Conservation (phyloP, 2,329 filamentous ascomycete species). For the Colletotrichum godetiae region DNA sequence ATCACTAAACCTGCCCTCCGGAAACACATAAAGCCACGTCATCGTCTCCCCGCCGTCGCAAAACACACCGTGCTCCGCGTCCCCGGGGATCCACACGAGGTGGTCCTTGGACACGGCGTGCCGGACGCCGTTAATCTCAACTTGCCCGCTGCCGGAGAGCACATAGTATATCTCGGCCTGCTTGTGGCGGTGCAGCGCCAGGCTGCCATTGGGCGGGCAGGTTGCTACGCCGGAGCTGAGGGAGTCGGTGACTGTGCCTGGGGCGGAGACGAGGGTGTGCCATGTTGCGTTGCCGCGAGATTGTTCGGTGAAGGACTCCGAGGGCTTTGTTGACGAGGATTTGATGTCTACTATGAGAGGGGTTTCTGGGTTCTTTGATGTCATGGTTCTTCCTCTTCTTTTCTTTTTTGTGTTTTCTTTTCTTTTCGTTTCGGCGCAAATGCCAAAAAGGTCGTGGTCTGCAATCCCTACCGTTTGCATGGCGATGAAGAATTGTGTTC, state of each 20-base stretch:
- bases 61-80: not conserved
- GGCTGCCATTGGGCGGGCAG: constrained; percentile 38
- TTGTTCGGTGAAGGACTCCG: not conserved
- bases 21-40: not conserved
- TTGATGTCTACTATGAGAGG: not conserved
- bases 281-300: not conserved
- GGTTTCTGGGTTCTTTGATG: not conserved
- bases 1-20: not conserved
- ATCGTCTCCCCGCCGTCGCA: not conserved
- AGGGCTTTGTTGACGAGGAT: not conserved
- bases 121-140: constrained; percentile 28
- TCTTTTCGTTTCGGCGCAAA: not conserved
- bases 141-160: constrained; percentile 37
- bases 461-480: not conserved
- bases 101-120: not conserved
- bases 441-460: not conserved
- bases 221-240: constrained; percentile 21
- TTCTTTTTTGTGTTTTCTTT: not conserved
- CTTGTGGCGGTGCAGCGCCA: constrained; percentile 41
- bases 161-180: constrained; percentile 43
- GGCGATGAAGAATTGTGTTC: not conserved
- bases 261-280: not conserved
- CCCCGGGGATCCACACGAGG: not conserved
- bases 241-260: not conserved
- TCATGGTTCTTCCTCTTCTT: not conserved